phyloP scores from a whole-genome alignment of 371 early-diverging fungal species.

The Actinomucor elegans region DNA sequence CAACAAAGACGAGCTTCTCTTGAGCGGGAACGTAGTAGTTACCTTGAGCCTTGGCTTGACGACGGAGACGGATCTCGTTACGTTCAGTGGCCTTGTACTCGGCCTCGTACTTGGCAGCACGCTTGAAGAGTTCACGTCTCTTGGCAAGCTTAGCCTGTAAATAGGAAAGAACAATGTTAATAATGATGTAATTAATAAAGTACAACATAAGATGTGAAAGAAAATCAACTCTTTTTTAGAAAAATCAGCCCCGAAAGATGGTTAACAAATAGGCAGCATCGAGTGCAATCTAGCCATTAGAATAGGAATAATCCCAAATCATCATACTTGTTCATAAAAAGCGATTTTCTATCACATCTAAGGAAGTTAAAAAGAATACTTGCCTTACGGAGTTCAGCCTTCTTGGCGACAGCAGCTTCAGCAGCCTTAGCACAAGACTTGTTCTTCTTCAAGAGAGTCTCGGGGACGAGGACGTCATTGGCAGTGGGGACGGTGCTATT shows the following conservation, averaged over 20 bases:
- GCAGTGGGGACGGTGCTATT: conserved; percentile 59
- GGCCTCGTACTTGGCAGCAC: conserved; percentile 94
- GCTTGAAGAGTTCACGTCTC: conserved; percentile 96
- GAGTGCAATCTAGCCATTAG: conserved; percentile 41
- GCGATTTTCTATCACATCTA: no score
- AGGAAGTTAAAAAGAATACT: conserved; percentile 12
- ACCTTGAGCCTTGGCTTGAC: conserved; percentile 90
- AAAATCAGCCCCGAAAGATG: conserved; percentile 76
- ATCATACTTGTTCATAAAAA: conserved; percentile 16
- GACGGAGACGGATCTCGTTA: conserved; percentile 85
- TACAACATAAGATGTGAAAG: not conserved
- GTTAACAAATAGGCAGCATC: conserved; percentile 58
- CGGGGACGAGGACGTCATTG: conserved; percentile 82
- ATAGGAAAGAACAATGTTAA: no score
- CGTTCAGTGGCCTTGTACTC: conserved; percentile 93
- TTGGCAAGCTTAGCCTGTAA: conserved; percentile 74
- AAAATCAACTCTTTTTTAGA: not conserved
- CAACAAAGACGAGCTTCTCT: conserved; percentile 97
- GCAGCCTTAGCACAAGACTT: conserved; percentile 85
- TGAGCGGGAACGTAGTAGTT: conserved; percentile 96
- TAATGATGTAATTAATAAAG: no score
- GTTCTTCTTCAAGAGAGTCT: conserved; percentile 97
- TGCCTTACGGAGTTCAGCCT: conserved; percentile 67
- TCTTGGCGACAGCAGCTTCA: conserved; percentile 71
- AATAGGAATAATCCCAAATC: conserved; percentile 16